Percentiles rank a stretch among this genome's conserved stretches.
These are phyloP conservation scores for Botrytis porri DNA, from an alignment of 2,329 filamentous ascomycete species.

Conservation along the genomic window DNA sequence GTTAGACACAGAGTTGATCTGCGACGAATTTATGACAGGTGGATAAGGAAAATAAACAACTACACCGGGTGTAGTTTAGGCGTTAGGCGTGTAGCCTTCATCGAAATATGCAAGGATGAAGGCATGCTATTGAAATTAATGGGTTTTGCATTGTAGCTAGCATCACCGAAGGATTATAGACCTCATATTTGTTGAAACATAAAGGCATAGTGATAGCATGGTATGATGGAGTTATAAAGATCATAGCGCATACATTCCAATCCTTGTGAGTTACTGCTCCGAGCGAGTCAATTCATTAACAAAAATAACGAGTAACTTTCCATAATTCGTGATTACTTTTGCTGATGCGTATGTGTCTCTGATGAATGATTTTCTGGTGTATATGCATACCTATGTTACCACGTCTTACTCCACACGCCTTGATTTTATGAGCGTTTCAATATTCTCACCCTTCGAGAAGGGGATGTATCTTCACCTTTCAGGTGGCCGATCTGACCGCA, in stretches of 20 bases:
- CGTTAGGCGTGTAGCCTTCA: conserved; percentile 10
- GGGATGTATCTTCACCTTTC: not conserved
- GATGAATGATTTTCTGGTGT: not conserved
- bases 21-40: conserved; percentile 32
- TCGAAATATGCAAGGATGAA: conserved; percentile 1
- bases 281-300: not conserved
- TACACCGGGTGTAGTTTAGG: conserved; percentile 15
- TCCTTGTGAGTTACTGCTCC: conserved; percentile 2
- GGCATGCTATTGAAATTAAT: conserved; percentile 6
- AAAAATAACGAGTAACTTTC: not conserved
- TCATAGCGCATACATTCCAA: not conserved
- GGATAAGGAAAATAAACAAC: conserved; percentile 15
- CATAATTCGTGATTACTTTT: not conserved
- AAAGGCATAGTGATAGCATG: conserved; percentile 7
- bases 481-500: not conserved
- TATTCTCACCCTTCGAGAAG: not conserved
- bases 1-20: conserved; percentile 17
- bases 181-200: conserved; percentile 11
- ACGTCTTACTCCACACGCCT: not conserved
- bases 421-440: not conserved
- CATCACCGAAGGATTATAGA: conserved; percentile 6
- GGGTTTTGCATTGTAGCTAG: conserved; percentile 3
- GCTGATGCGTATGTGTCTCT: not conserved
- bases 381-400: not conserved
- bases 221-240: conserved; percentile 1